Percentiles rank a stretch among this genome's conserved stretches.
Conservation (phyloP, 495 filamentous ascomycete species). For the Parachaetomium inaequale region DNA sequence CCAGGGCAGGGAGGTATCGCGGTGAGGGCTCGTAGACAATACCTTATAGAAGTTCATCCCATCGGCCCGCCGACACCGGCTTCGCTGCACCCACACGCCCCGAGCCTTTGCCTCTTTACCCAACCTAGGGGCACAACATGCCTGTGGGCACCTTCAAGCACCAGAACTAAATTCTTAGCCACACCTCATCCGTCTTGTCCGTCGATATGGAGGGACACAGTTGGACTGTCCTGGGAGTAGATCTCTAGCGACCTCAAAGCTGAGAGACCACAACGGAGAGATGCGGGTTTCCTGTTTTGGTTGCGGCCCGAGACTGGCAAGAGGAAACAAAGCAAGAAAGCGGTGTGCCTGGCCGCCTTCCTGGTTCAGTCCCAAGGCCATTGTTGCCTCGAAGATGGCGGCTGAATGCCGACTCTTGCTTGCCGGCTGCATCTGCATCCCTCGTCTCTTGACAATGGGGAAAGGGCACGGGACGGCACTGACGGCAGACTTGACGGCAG, state of each 20-base stretch:
- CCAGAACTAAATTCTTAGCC: too few relatives aligned
- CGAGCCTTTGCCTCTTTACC: too few relatives aligned
- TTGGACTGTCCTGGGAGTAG: too few relatives aligned
- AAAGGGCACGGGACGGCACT: neutral
- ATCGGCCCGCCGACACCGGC: neutral
- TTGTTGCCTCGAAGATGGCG: neutral
- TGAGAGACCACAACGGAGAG: too few relatives aligned
- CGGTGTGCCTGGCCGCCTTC: neutral
- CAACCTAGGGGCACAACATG: too few relatives aligned
- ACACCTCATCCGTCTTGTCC: too few relatives aligned
- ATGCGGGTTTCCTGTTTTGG: neutral
- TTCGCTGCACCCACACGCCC: too few relatives aligned
- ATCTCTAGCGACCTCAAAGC: too few relatives aligned
- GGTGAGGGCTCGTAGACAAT: neutral
- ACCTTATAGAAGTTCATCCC: neutral
- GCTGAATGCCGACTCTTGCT: neutral
- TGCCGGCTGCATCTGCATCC: neutral
- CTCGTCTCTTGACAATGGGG: neutral
- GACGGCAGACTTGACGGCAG: neutral
- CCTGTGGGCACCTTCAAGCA: too few relatives aligned
- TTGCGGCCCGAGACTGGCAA: neutral
- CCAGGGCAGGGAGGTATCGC: neutral
- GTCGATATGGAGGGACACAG: too few relatives aligned
- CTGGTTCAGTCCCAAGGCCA: neutral
- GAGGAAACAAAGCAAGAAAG: neutral